Evolutionary conservation across 2,329 filamentous ascomycete genomes (phyloP).

Genomic region (Talaromyces sp.): DNA sequence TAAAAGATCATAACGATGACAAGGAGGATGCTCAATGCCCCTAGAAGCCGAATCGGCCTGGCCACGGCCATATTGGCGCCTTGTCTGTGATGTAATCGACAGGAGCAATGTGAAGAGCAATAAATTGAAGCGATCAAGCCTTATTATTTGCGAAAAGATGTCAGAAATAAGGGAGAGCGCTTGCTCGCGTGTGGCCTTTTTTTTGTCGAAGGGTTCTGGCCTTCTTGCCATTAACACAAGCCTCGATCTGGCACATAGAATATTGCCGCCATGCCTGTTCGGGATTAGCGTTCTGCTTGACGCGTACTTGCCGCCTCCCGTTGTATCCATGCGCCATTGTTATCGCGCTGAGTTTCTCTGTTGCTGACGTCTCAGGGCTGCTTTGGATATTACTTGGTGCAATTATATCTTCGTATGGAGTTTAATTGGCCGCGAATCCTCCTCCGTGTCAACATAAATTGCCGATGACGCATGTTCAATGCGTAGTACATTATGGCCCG

Average conservation of each 20-base stretch:
- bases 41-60: slow-evolving; percentile 14
- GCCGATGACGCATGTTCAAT: neutral
- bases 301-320: neutral
- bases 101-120: neutral
- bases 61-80: slow-evolving; percentile 17
- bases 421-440: neutral
- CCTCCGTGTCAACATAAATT: neutral
- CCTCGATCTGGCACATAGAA: neutral
- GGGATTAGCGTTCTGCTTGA: slow-evolving; percentile 33
- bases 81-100: neutral
- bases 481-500: slow-evolving; percentile 60
- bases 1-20: slow-evolving; percentile 63
- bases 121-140: neutral
- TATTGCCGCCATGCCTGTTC: neutral
- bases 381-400: neutral
- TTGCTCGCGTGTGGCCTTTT: neutral
- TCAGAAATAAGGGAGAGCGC: neutral
- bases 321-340: neutral
- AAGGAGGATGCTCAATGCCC: slow-evolving; percentile 19
- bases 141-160: neutral
- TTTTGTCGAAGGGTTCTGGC: neutral
- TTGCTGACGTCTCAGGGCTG: neutral
- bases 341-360: neutral
- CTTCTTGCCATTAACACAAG: neutral
- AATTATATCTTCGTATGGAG: neutral